Evolutionary conservation across 495 filamentous ascomycete species (phyloP), one percentile per base, ranked within the genome.

Genomic region (Hypoxylon perforatum): DNA sequence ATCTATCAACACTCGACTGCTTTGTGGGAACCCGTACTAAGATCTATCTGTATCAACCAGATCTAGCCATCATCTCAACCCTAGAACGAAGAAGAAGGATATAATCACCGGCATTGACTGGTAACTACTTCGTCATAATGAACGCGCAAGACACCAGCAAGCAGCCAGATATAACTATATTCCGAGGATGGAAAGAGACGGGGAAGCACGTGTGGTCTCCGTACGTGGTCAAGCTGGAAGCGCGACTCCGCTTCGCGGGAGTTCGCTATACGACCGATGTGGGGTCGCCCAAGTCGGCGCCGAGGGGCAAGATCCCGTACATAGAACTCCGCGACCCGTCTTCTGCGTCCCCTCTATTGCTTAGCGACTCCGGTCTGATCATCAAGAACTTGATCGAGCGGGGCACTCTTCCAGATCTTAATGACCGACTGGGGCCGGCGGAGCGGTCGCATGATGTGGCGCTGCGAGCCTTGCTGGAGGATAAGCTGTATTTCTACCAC

Each of bases 171-270:
- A 67, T 86, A 56, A 84, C 77, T 23, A 61, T 90, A 67, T 88
- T 81, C 77, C 83, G 87, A 10, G 85, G 85, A 22, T 86, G 80
- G 65, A 71, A 74, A 33, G 64, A 66, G 11, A 30, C 60, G 3
- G 72, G 73, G 3, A 62, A 48, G 44, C 82, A 89, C 65, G 78
- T 81, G 56, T 88, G 86, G 86, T 90, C 88, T 0, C 87, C 88
- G 17, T 90, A 88, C 66, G 86, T 87, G 49, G 85, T 69, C 35
- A 91, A 90, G 72, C 81, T 90, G 53, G 88, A 91, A 65, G 77
- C 84, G 21, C 87, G 86, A 1, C 77, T 91, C 7, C 87, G 88
- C 19, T 81, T 88, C 54, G 79, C 75, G 4, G 73, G 73, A 0
- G 39, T 88, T 11, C 42, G 74, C 0, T 90, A 91, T 73, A 53